Base-by-base conservation (phyloP, 2,329 filamentous ascomycete species). In the Alternaria hordeiaustralica region DNA sequence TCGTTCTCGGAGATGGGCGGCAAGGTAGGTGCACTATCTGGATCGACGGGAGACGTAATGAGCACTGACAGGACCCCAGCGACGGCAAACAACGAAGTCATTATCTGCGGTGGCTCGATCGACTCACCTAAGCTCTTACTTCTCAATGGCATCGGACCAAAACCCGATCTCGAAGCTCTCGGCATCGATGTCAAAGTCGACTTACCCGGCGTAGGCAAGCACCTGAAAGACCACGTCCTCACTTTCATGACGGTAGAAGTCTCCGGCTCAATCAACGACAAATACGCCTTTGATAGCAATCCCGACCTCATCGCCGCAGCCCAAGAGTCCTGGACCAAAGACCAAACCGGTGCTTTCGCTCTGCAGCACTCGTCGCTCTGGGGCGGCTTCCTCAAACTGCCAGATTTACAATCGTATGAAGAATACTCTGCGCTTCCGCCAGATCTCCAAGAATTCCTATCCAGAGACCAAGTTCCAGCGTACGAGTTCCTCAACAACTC, bases 381-480 rank as follows among this genome's bases (percentile, higher is more conserved):
- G 61, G 87, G 87, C 9, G 82, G 88, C 7, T 85, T 87, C 5
- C 78, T 86, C n/a, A 84, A 84, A 5, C 80, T 87, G 45, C 69
- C 80, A 20, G 71, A 75, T 11, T 72, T 81, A 26, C 78, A 80
- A 12, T 76, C 79, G 18, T 80, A 75, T 15, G 79, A 79, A 63
- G 72, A 83, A 9, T 80, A 83, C 62, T 74, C 83, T 44, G 82
- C 75, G 1, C 79, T 90, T 0, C 83, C 86, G 0, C 58, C 66
- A 0, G 59, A 78, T 0, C 78, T 82, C 10, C 82, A 85, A 67
- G 72, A 77, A 0, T 84, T 82, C 63, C 72, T 90, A 1, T 73
- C 71, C 46, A 80, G 80, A 20, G 79, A 83, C 13, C 87, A 85
- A 0, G 81, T 90, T 3, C 88, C 89, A 0, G 83, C 86, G 51